Evolutionary conservation across 1,284 basidiomycete genomes (phyloP).

Genomic region (Bondarzewia mesenterica): DNA sequence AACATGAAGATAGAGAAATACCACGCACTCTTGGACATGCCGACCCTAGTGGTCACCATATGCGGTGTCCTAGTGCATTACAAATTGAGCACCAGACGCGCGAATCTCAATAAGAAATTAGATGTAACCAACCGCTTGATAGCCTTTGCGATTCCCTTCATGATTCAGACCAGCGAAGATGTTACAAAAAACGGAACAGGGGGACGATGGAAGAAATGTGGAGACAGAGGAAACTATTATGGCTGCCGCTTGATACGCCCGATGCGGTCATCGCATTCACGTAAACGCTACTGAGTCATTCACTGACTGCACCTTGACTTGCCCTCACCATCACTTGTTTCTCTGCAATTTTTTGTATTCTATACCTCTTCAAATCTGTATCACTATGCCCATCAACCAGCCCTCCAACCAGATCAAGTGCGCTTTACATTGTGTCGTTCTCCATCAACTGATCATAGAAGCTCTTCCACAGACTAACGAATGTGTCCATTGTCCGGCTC

Average conservation of each 20-base stretch:
- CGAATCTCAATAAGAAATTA: background rate
- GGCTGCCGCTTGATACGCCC: background rate
- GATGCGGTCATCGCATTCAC: background rate
- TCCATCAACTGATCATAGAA: slow-evolving; percentile 4
- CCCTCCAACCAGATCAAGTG: slow-evolving; percentile 87
- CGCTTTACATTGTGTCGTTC: slow-evolving; percentile 7
- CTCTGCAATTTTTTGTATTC: no score
- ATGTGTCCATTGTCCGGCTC: slow-evolving; percentile 91
- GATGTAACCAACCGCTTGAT: slow-evolving; percentile 71
- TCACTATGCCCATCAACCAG: slow-evolving; percentile 60
- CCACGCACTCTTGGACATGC: slow-evolving; percentile 85
- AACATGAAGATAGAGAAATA: background rate
- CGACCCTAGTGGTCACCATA: slow-evolving; percentile 76
- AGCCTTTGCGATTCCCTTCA: slow-evolving; percentile 62
- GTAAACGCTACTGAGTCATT: no score
- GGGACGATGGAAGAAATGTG: background rate
- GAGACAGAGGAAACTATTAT: no score
- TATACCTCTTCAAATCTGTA: no score
- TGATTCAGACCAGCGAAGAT: slow-evolving; percentile 4
- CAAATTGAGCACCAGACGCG: slow-evolving; percentile 1
- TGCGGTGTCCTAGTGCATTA: slow-evolving; percentile 69
- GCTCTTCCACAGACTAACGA: slow-evolving; percentile 64
- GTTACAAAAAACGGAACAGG: background rate
- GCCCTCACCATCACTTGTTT: no score
- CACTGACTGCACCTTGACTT: no score